Evolutionary conservation across 345 rosid genomes (phyloP), one percentile per base, ranked within the genome.

Genomic region (Euphorbia lathyris): DNA sequence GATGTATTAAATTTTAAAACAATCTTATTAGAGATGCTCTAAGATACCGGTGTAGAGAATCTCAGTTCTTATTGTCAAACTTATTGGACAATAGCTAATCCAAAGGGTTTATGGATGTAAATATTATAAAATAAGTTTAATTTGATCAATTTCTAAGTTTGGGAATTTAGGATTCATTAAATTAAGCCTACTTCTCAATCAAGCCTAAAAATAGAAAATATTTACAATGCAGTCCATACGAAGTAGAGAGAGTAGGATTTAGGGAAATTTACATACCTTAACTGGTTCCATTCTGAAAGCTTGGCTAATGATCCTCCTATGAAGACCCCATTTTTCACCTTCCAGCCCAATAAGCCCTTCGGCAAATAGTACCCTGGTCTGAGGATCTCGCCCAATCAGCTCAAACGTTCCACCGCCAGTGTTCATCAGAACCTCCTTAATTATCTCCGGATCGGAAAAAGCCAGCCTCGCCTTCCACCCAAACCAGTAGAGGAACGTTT

Each of bases 401-500:
- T 66, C 84, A 51, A 80, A 85, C 23, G 81, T 78, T 36, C 87
- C 84, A 51, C 86, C 82, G 26, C 68, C 70, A 0, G 81, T 75
- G 32, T 74, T 81, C 80, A 77, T 53, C 19, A 88, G 74, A 36
- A 85, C 80, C 71, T 88, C 91, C 74, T 88, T 86, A 43, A 93
- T 84, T 76, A 87, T 71, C 12, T 58, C 85, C 68, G 80, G 89
- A 69, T 94, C 91, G 51, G 88, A 79, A 9, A 82, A 52, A 4
- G 87, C 91, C 70, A 94, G 72, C 71, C 89, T 85, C 13, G 97
- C 90, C 63, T 51, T 77, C 34, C 80, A 72, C 59, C 98, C 98
- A 58, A 91, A 91, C 96, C 97, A 89, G 76, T 78, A 91, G 6
- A 93, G 73, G 64, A 86, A 90, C n/a, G 81, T 83, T 68, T 77